These are phyloP conservation scores for Tylopilus balloui DNA, from an alignment of 768 basidiomycete genomes.

Conservation along the genomic window DNA sequence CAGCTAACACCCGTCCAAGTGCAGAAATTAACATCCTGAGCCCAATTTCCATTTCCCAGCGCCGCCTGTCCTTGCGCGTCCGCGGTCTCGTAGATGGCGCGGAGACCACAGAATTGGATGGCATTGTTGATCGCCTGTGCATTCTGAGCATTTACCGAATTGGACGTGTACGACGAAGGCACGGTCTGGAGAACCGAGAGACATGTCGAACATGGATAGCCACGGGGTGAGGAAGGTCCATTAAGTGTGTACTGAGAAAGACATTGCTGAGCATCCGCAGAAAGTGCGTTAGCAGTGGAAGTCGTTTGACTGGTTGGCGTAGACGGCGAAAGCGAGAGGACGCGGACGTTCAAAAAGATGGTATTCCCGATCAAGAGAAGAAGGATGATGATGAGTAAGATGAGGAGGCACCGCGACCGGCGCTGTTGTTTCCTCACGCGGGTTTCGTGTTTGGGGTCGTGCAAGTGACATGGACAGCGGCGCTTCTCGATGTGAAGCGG, in stretches of 20 bases:
- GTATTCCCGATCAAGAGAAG: conserved; percentile 41
- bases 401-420: conserved; percentile 30
- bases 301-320: conserved; percentile 16
- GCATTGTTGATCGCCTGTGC: conserved; percentile 33
- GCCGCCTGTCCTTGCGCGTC: conserved; percentile 34
- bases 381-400: conserved; percentile 36
- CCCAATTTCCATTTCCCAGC: conserved; percentile 42
- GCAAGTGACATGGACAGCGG: conserved; percentile 20
- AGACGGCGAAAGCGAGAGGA: conserved; percentile 21
- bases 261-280: conserved; percentile 41
- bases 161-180: conserved; percentile 31
- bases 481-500: conserved; percentile 39
- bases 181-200: conserved; percentile 38
- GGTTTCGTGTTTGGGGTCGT: conserved; percentile 18
- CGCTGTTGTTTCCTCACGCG: conserved; percentile 26
- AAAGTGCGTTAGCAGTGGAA: conserved; percentile 30
- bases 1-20: conserved; percentile 46
- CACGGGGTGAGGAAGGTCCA: conserved; percentile 39
- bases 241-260: conserved; percentile 42
- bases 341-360: conserved; percentile 36
- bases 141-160: conserved; percentile 31
- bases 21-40: conserved; percentile 42
- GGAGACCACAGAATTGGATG: conserved; percentile 46
- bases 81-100: conserved; percentile 40
- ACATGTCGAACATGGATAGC: conserved; percentile 46